Evolutionary conservation across 352 stramenopile genomes (phyloP), one percentile per base, ranked within the genome.

Genomic region (Pythium scleroteichum): DNA sequence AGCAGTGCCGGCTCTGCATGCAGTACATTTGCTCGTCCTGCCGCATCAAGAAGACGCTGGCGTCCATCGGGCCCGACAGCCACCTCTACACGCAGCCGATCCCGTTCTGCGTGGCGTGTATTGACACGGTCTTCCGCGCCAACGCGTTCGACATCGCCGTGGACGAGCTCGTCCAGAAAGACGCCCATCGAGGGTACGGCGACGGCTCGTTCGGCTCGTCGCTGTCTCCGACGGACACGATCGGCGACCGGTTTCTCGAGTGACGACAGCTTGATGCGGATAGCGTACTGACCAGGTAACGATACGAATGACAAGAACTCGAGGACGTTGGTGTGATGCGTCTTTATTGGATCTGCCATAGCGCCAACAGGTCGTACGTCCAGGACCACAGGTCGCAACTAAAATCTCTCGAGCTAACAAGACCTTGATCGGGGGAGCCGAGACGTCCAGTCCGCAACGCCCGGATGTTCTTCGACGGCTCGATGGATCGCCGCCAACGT

Each of bases 381-480:
- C n/a, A n/a, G n/a, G n/a, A n/a, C n/a, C n/a, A n/a, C n/a, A n/a
- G n/a, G n/a, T n/a, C n/a, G n/a, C n/a, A n/a, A n/a, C n/a, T n/a
- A n/a, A n/a, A n/a, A n/a, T n/a, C n/a, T n/a, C n/a, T n/a, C n/a
- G n/a, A n/a, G n/a, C n/a, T n/a, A n/a, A n/a, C n/a, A n/a, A n/a
- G n/a, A n/a, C n/a, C n/a, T n/a, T n/a, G n/a, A n/a, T n/a, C n/a
- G n/a, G n/a, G n/a, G n/a, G n/a, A n/a, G n/a, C 4, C 38, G 38
- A 44, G 38, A 44, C 7, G 6, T 74, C 76, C 76, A 88, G 53
- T 80, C 62, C 20, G 42, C 29, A 12, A 86, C 76, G 52, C 82
- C 75, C 17, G 70, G 59, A 48, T 86, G 75, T n/a, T 23, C 52
- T 0, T 50, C 24, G 14, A 88, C 73, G 1, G 49, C 35, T 23